Evolutionary conservation across 768 basidiomycete genomes (phyloP), one percentile per base, ranked within the genome.

Genomic region (Russula sp.): DNA sequence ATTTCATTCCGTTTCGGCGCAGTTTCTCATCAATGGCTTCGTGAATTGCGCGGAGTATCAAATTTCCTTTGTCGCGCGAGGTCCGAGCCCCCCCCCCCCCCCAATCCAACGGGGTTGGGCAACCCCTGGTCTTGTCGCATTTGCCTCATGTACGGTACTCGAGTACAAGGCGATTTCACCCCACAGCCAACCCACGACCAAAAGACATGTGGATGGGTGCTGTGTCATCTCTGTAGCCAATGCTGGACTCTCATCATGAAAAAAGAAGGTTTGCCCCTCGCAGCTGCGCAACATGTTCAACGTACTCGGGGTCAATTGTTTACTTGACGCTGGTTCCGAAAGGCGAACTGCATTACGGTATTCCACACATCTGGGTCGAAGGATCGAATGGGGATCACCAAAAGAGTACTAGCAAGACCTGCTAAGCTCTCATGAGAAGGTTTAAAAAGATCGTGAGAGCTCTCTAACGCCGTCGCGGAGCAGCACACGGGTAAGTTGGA

Each of bases 381-480:
- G n/a, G n/a, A n/a, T n/a, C n/a, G 13, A 30, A 26, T 44, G 22
- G 28, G 22, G 28, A 18, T 42, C 18, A 16, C 26, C 36, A 28
- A 53, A 52, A 18, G 9, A 46, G 53, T 20, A 22, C 46, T 50
- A 24, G 48, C 20, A 49, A 9, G 24, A 28, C 26, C 6, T 5
- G 3, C 20, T 7, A n/a, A 24, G 8, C 16, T 3, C 32, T 18
- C 40, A 54, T 11, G 26, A 7, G 5, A 8, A 7, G 11, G 18
- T 16, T 24, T 18, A 61, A 53, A 24, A 9, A 20, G 42, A 32
- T 51, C 24, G 28, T 18, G 30, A 46, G 32, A 16, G 32, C 16
- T 42, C n/a, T 18, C 51, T 24, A 44, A 61, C 11, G 42, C 59
- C 50, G n/a, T 52, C 26, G 59, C 49, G 28, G 22, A 26, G 11